Evolutionary conservation across 768 basidiomycete genomes (phyloP).

Genomic region (Saitozyma podzolica): DNA sequence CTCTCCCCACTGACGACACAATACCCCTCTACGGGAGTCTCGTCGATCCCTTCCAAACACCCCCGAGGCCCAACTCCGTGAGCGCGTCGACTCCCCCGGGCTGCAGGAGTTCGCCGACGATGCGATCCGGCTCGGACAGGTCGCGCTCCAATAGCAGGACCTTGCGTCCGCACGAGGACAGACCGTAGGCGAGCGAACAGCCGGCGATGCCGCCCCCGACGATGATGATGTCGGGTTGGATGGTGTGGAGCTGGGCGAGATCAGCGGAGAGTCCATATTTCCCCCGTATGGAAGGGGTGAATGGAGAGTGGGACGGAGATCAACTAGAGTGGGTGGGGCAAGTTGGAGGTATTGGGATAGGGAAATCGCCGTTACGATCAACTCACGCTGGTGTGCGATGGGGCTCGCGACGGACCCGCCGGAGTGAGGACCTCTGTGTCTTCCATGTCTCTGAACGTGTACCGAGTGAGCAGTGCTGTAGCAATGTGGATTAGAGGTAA

Average conservation of each 20-base stretch:
- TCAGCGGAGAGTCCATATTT: no score
- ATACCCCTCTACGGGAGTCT: constrained; percentile 79
- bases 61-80: constrained; percentile 71
- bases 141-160: constrained; percentile 89
- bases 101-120: constrained; percentile 95
- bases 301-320: no score
- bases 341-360: no score
- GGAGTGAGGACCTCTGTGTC: background rate
- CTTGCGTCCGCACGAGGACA: constrained; percentile 69
- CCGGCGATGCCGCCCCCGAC: constrained; percentile 93
- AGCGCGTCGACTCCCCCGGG: constrained; percentile 83
- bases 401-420: constrained; percentile 11
- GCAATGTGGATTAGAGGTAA: no score
- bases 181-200: constrained; percentile 78
- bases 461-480: no score
- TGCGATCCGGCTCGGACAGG: constrained; percentile 87
- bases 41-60: constrained; percentile 83
- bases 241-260: constrained; percentile 22
- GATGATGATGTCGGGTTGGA: constrained; percentile 61
- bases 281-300: no score
- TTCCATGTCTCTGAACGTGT: no score
- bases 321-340: no score
- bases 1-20: constrained; percentile 64
- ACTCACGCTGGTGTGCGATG: background rate
- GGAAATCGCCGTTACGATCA: no score